phyloP scores from a whole-genome alignment of 495 filamentous ascomycete genomes.

The Penicillium parvum region DNA sequence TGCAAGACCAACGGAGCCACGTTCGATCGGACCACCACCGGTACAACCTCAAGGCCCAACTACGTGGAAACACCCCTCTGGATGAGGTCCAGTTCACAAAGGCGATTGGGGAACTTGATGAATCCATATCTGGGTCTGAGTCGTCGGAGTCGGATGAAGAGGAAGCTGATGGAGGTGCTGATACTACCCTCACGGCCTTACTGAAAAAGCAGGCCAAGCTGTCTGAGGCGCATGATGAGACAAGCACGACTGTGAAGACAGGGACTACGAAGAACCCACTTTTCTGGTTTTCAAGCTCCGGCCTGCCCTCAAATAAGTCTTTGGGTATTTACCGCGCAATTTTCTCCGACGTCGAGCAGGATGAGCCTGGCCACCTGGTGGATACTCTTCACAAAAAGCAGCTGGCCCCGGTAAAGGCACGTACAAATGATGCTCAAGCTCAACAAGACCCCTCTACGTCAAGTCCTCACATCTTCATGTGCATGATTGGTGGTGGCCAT shows the following conservation, averaged over 20 bases:
- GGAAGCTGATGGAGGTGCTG: conserved; percentile 49
- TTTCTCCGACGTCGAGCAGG: conserved; percentile 68
- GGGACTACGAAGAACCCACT: conserved; percentile 67
- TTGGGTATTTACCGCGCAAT: conserved; percentile 82
- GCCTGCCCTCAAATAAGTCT: conserved; percentile 70
- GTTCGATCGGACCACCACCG: conserved; percentile 87
- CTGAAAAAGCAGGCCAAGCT: conserved; percentile 80
- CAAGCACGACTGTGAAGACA: conserved; percentile 44
- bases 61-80: conserved; percentile 63
- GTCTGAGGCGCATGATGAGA: conserved; percentile 49
- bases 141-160: conserved; percentile 54
- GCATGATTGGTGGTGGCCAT: conserved; percentile 97
- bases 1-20: conserved; percentile 81
- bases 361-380: conserved; percentile 54
- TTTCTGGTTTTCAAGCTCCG: conserved; percentile 77
- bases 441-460: conserved; percentile 51
- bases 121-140: conserved; percentile 85
- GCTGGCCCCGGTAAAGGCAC: conserved; percentile 56
- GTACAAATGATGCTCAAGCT: conserved; percentile 36
- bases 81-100: conserved; percentile 78
- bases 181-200: conserved; percentile 63
- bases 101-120: conserved; percentile 75
- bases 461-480: conserved; percentile 83
- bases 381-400: conserved; percentile 71
- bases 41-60: conserved; percentile 89